phyloP scores from a whole-genome alignment of 352 stramenopile species.

The Phytopythium chamaehyphon region DNA sequence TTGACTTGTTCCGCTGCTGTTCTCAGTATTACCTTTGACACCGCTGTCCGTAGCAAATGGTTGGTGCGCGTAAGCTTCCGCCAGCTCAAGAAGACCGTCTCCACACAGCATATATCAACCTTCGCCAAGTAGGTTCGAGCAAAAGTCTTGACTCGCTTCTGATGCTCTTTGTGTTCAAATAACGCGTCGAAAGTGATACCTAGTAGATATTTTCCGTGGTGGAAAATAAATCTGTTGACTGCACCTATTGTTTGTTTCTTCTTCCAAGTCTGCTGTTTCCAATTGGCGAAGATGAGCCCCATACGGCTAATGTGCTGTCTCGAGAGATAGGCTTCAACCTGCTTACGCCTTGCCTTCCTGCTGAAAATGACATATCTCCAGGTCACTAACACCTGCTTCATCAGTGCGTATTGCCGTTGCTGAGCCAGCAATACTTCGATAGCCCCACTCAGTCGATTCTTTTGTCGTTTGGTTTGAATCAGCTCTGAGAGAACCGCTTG shows the following conservation, averaged over 20 bases:
- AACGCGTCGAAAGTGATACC: conserved; percentile 18
- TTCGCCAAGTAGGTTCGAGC: conserved; percentile 8
- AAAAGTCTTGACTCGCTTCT: conserved; percentile 18
- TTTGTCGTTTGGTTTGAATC: background rate
- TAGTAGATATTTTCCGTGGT: conserved; percentile 9
- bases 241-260: conserved; percentile 10
- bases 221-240: conserved; percentile 6
- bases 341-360: background rate
- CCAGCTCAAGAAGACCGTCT: conserved; percentile 18
- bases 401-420: background rate
- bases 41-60: conserved; percentile 23
- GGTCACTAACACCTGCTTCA: background rate
- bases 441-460: background rate
- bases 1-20: conserved; percentile 31
- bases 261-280: conserved; percentile 1
- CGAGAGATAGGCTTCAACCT: background rate
- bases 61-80: conserved; percentile 13
- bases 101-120: conserved; percentile 6
- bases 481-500: background rate
- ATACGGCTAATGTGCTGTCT: background rate
- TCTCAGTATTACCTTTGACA: conserved; percentile 31
- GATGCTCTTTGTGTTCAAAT: conserved; percentile 9
- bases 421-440: background rate
- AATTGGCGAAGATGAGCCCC: background rate
- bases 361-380: background rate